Percentiles rank a stretch among this genome's conserved stretches.
Evolutionary conservation across 2,329 filamentous ascomycete species (phyloP).

Genomic region (Botrytis aclada): DNA sequence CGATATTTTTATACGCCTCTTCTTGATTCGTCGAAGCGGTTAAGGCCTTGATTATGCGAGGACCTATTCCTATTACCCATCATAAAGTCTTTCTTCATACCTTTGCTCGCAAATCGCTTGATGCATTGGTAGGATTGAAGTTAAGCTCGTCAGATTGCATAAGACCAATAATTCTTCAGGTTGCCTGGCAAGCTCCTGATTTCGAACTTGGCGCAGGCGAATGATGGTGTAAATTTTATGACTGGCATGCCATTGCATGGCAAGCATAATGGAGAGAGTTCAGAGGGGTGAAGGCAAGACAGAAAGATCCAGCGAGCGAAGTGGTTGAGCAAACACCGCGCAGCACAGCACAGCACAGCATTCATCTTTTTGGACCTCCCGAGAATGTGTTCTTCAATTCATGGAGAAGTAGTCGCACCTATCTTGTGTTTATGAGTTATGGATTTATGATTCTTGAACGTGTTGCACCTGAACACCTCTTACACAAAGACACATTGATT

Average conservation of each 20-base stretch:
- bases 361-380: neutral
- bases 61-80: conserved; percentile 29
- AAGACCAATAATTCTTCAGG: conserved; percentile 42
- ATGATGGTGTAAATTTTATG: conserved; percentile 26
- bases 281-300: conserved; percentile 13
- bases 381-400: neutral
- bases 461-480: neutral
- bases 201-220: conserved; percentile 39
- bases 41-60: conserved; percentile 18
- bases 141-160: conserved; percentile 57
- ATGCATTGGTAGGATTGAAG: conserved; percentile 46
- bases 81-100: conserved; percentile 42
- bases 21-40: conserved; percentile 18
- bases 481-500: neutral
- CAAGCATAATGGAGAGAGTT: conserved; percentile 19
- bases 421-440: neutral
- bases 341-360: conserved; percentile 37
- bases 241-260: conserved; percentile 14
- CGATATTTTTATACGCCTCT: conserved; percentile 55
- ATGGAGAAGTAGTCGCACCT: neutral
- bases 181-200: conserved; percentile 53
- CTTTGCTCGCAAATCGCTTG: conserved; percentile 32
- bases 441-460: neutral
- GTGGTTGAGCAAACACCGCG: conserved; percentile 42
- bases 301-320: conserved; percentile 50